These are phyloP conservation scores for Aureobasidium leucospermi DNA, from an alignment of 2,329 filamentous ascomycete species.

Conservation along the genomic window DNA sequence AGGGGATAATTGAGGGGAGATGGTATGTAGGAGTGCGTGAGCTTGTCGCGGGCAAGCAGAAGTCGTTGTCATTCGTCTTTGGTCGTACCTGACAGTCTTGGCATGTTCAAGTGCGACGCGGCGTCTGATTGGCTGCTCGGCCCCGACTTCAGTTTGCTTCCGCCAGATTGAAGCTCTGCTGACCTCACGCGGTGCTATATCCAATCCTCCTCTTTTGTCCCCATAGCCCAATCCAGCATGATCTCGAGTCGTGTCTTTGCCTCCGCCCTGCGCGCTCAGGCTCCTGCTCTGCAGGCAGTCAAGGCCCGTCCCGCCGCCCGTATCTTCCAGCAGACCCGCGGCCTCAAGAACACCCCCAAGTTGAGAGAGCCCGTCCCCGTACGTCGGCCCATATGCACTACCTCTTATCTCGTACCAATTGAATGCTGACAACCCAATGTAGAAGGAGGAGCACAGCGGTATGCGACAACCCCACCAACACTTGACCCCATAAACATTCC, in stretches of 20 bases:
- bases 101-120: not conserved
- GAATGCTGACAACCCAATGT: slow-evolving; percentile 15
- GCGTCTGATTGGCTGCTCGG: slow-evolving; percentile 4
- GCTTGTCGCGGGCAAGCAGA: not conserved
- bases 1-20: slow-evolving; percentile 8
- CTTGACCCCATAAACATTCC: not conserved
- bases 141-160: not conserved
- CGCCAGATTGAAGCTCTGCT: slow-evolving; percentile 1
- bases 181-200: slow-evolving; percentile 7
- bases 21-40: not conserved
- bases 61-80: slow-evolving; percentile 1
- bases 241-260: slow-evolving; percentile 30
- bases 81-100: slow-evolving; percentile 7
- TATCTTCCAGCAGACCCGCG: slow-evolving; percentile 24
- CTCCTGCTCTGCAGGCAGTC: slow-evolving; percentile 13
- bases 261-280: slow-evolving; percentile 30
- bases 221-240: slow-evolving; percentile 21
- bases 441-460: slow-evolving; percentile 62
- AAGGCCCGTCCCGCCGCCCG: slow-evolving; percentile 12
- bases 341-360: slow-evolving; percentile 24
- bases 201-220: not conserved
- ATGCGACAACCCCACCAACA: slow-evolving; percentile 24
- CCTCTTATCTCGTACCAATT: not conserved
- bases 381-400: slow-evolving; percentile 13
- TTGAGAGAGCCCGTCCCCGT: slow-evolving; percentile 28